These are phyloP conservation scores for Hanseniaspora valbyensis DNA, from an alignment of 805 yeast genomes.

Conservation along the genomic window DNA sequence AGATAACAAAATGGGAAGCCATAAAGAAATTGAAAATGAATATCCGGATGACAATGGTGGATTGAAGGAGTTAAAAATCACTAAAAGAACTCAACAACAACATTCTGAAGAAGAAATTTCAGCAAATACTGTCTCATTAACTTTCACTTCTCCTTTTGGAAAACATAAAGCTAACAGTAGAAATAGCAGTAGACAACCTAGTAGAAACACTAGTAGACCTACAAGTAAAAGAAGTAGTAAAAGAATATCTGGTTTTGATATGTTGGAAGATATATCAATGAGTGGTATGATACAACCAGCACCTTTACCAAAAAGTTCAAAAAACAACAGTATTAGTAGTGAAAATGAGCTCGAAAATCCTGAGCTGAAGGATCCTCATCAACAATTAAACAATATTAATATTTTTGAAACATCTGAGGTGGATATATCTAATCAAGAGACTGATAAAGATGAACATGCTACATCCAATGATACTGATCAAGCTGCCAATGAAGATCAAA, in stretches of 20 bases:
- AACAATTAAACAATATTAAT: too few relatives aligned
- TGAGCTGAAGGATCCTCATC: too few relatives aligned
- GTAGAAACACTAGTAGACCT: slow-evolving; percentile 4
- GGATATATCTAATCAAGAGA: too few relatives aligned
- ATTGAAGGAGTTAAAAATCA: slow-evolving; percentile 11
- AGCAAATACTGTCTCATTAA: slow-evolving; percentile 9
- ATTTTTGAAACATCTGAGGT: too few relatives aligned
- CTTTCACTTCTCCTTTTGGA: slow-evolving; percentile 7
- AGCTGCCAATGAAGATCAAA: neutral
- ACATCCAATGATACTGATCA: too few relatives aligned
- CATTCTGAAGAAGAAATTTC: neutral
- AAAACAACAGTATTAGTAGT: too few relatives aligned
- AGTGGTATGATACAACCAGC: slow-evolving; percentile 2
- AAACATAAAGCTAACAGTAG: neutral
- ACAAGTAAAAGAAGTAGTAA: slow-evolving; percentile 14
- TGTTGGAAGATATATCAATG: slow-evolving; percentile 3
- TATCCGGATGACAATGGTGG: neutral
- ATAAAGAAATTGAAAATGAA: neutral
- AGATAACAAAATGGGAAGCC: neutral
- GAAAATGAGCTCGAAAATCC: too few relatives aligned
- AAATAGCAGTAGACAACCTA: slow-evolving; percentile 7
- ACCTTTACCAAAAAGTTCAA: neutral
- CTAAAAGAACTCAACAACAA: slow-evolving; percentile 7
- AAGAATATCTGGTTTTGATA: slow-evolving; percentile 12
- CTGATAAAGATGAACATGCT: too few relatives aligned